Evolutionary conservation across 73 alveolate genomes (phyloP).

Genomic region (Paramecium octaurelia): DNA sequence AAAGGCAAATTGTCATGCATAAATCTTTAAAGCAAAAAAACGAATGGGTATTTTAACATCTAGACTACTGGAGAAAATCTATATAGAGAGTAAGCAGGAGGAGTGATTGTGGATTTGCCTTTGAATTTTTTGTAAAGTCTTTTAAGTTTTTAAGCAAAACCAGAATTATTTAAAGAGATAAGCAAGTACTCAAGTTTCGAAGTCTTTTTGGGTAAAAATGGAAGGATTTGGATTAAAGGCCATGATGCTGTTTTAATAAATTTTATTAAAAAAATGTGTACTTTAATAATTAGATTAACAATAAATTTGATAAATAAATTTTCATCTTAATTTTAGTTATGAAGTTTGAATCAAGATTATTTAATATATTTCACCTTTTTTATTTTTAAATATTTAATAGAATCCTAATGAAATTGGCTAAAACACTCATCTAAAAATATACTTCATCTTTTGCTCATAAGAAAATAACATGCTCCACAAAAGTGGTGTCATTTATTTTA

Average conservation of each 20-base stretch:
- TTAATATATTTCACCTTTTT: neutral
- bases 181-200: slow-evolving; percentile 22
- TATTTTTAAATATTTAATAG: neutral
- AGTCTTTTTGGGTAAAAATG: slow-evolving; percentile 37
- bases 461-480: neutral
- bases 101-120: slow-evolving; percentile 39
- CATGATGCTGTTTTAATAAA: neutral
- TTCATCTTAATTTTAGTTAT: neutral
- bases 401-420: neutral
- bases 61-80: slow-evolving; percentile 58
- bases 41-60: slow-evolving; percentile 23
- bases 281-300: neutral
- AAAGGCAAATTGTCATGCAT: slow-evolving; percentile 58
- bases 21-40: slow-evolving; percentile 54
- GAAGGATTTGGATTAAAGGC: slow-evolving; percentile 40
- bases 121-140: neutral
- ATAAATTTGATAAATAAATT: neutral
- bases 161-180: slow-evolving; percentile 16
- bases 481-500: neutral
- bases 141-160: neutral
- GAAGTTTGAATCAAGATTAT: neutral
- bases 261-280: neutral
- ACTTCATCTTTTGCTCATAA: neutral
- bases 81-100: slow-evolving; percentile 51
- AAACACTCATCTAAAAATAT: neutral